phyloP scores from a whole-genome alignment of 176 grass and related monocot species.

The Zoysia japonica region DNA sequence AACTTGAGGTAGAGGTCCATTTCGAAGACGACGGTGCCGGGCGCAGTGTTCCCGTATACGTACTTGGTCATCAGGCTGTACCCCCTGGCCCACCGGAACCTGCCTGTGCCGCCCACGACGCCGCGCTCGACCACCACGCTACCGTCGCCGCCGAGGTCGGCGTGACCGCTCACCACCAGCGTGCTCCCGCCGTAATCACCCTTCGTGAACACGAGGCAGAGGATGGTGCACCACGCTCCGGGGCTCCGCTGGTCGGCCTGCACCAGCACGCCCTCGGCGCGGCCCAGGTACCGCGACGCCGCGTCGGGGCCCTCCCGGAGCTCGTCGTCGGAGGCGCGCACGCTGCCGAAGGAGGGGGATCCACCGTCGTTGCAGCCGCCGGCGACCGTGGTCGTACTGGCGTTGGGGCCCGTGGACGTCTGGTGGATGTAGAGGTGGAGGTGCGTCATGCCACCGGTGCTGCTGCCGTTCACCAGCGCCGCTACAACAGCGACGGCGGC shows the following conservation, averaged over 20 bases:
- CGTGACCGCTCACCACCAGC: slow-evolving; percentile 27
- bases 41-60: slow-evolving; percentile 10
- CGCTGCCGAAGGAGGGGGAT: slow-evolving; percentile 14
- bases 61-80: slow-evolving; percentile 40
- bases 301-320: slow-evolving; percentile 20
- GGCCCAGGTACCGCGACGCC: slow-evolving; percentile 33
- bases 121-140: slow-evolving; percentile 2
- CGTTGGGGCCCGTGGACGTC: slow-evolving; percentile 29
- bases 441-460: slow-evolving; percentile 31
- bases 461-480: not conserved
- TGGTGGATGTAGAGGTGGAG: slow-evolving; percentile 43
- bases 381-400: not conserved
- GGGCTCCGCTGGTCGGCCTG: slow-evolving; percentile 27
- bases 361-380: not conserved
- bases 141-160: not conserved
- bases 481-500: not conserved
- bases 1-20: slow-evolving; percentile 38
- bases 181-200: slow-evolving; percentile 37
- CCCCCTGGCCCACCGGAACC: slow-evolving; percentile 36
- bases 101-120: slow-evolving; percentile 39
- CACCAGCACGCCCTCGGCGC: slow-evolving; percentile 23
- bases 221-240: slow-evolving; percentile 2
- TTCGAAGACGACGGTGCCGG: slow-evolving; percentile 29
- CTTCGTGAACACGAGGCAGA: slow-evolving; percentile 23
- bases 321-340: slow-evolving; percentile 21